Evolutionary conservation across 192 early-diverging fungal genomes (phyloP).

Genomic region (Chytriomyces sp.): DNA sequence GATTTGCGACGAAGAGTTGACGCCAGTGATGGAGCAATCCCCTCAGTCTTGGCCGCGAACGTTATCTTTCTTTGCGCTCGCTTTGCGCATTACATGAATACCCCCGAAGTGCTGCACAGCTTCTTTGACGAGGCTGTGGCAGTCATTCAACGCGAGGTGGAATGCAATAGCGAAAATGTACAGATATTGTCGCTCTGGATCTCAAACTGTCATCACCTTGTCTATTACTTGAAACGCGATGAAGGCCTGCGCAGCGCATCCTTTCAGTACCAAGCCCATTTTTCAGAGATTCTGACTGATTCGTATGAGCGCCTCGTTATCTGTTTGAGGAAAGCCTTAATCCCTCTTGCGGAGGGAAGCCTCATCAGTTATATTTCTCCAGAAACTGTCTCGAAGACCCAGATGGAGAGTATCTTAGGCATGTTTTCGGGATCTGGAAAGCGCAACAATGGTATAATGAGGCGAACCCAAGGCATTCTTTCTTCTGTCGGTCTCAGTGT

Average conservation of each 20-base stretch:
- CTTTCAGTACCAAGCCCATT: conserved; percentile 71
- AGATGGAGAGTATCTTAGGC: conserved; percentile 26
- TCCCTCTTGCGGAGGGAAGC: conserved; percentile 15
- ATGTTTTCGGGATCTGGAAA: conserved; percentile 10
- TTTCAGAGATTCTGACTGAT: conserved; percentile 80
- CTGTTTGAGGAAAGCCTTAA: conserved; percentile 1
- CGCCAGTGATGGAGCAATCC: conserved; percentile 43
- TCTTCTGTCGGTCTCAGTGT: background rate
- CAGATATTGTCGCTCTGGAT: conserved; percentile 80
- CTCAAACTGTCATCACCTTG: conserved; percentile 77
- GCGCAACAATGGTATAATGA: conserved; percentile 18
- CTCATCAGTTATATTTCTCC: conserved; percentile 12
- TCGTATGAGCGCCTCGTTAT: conserved; percentile 29
- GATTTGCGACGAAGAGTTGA: conserved; percentile 44
- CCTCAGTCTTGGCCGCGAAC: conserved; percentile 76
- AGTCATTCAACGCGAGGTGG: background rate
- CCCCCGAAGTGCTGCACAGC: conserved; percentile 70
- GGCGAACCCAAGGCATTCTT: conserved; percentile 15
- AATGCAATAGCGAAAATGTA: conserved; percentile 49
- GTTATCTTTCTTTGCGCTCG: conserved; percentile 85
- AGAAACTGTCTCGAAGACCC: background rate
- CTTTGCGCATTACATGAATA: conserved; percentile 82
- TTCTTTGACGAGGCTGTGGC: conserved; percentile 62
- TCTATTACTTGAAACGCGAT: conserved; percentile 89
- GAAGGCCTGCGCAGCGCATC: conserved; percentile 68